phyloP scores from a whole-genome alignment of 345 rosid species.

The Salix exigua region DNA sequence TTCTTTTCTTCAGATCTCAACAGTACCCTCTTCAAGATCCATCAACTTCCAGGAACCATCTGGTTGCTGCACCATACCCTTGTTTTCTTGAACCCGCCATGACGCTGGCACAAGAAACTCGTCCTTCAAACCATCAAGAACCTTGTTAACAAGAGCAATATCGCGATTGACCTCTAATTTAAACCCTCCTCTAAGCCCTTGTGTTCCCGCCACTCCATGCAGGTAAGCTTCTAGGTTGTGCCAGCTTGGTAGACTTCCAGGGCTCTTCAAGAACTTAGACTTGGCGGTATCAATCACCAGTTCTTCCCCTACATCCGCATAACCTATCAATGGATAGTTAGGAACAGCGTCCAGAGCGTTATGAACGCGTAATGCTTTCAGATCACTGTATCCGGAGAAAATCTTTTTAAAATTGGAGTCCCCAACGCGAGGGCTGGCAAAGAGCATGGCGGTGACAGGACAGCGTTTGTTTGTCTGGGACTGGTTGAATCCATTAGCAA shows the following conservation, averaged over 20 bases:
- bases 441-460: conserved; percentile 17
- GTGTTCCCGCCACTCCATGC: conserved; percentile 21
- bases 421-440: conserved; percentile 16
- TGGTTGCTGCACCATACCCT: conserved; percentile 49
- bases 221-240: conserved; percentile 16
- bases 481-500: conserved; percentile 17
- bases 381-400: background rate
- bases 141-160: conserved; percentile 5
- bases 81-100: conserved; percentile 51
- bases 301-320: conserved; percentile 6
- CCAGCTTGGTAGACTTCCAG: background rate
- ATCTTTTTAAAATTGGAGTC: conserved; percentile 3
- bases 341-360: conserved; percentile 14
- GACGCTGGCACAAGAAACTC: conserved; percentile 39
- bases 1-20: background rate
- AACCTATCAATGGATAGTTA: conserved; percentile 4
- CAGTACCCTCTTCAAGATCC: conserved; percentile 21
- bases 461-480: background rate
- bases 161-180: conserved; percentile 3
- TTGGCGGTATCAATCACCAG: conserved; percentile 1
- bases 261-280: conserved; percentile 11
- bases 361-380: background rate
- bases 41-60: conserved; percentile 51
- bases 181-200: conserved; percentile 1
- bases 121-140: conserved; percentile 27